Percentiles rank a stretch among this genome's conserved stretches.
phyloP scores from a whole-genome alignment of 176 grass and related monocot genomes.

The Phoenix dactylifera region DNA sequence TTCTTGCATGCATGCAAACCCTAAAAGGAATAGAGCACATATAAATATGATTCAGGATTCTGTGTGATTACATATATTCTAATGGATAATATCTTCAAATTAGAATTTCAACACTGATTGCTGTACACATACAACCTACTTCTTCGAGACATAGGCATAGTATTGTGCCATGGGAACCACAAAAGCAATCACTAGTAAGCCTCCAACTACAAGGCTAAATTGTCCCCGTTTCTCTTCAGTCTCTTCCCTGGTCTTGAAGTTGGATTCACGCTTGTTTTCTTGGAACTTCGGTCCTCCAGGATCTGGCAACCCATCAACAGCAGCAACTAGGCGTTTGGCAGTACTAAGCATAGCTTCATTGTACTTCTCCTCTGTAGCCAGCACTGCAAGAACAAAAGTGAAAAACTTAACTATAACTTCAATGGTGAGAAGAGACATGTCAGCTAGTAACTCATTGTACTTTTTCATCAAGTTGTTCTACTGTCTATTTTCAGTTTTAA shows the following conservation, averaged over 20 bases:
- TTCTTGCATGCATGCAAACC: too few relatives aligned
- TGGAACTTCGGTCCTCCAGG: conserved; percentile 76
- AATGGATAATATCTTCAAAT: too few relatives aligned
- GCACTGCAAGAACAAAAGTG: conserved; percentile 32
- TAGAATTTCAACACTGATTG: not conserved
- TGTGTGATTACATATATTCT: too few relatives aligned
- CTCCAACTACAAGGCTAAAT: conserved; percentile 90
- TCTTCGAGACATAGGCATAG: conserved; percentile 96
- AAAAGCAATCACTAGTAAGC: conserved; percentile 90
- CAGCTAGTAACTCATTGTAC: too few relatives aligned
- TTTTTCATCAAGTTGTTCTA: too few relatives aligned
- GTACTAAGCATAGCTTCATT: conserved; percentile 71
- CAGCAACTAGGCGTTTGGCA: conserved; percentile 60
- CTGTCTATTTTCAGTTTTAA: too few relatives aligned
- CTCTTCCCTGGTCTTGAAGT: conserved; percentile 83
- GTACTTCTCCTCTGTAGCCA: conserved; percentile 95
- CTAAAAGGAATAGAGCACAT: too few relatives aligned
- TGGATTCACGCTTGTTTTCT: conserved; percentile 91
- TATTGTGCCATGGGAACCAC: conserved; percentile 99
- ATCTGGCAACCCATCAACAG: conserved; percentile 82
- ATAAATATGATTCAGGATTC: too few relatives aligned
- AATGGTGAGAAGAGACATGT: too few relatives aligned
- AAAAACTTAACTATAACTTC: too few relatives aligned
- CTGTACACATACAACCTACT: conserved; percentile 29
- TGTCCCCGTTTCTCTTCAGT: conserved; percentile 96